Base-by-base conservation (phyloP, 805 yeast genomes). In the Yarrowia bubula region DNA sequence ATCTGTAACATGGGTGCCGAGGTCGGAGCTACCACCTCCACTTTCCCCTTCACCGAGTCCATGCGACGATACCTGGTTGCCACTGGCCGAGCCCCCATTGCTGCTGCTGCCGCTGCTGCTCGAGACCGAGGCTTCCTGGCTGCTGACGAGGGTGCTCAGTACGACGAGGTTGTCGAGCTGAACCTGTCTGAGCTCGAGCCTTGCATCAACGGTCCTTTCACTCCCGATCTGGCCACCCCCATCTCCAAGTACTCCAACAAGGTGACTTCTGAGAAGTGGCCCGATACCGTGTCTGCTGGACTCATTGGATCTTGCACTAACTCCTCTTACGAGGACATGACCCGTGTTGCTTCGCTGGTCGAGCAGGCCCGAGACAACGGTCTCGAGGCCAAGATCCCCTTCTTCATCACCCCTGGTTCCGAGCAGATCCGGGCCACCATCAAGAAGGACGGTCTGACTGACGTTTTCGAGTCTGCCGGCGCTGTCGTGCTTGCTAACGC, bases 1-100 rank as follows among this genome's bases (percentile, higher is more conserved):
- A 93, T 95, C 77, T 93, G 98, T 84, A 95, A 95, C 79, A 95
- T 95, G 99, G 99, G 99, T 76, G 99, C 99, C 65, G 99, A 95
- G 80, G 92, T 95, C 66, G 99, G 99, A 78, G 99, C 99, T 48
- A 95, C 99, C 42, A 95, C 99, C 48, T 93, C 98, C 28, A 86
- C 90, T 66, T 95, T 95, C 91, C 99, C 99, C 68, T 93, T 86
- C 84, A 92, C 88, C 73, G 85, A 83, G 60, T 87, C 92, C 64
- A 91, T 88, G 81, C 82, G 80, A 71, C 83, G 90, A 68, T 95
- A 91, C 79, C 82, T 95, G 75, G 74, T 82, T 65, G 92, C 96
- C 50, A 95, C 99, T 41, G 86, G 86, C 70, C 86, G 99, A 79
- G 86, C 82, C 8, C 86, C 89, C 68, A 85, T 95, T 73, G 96